Conservation (phyloP, 1,284 basidiomycete genomes). For the Microstroma glucosiphilum region DNA sequence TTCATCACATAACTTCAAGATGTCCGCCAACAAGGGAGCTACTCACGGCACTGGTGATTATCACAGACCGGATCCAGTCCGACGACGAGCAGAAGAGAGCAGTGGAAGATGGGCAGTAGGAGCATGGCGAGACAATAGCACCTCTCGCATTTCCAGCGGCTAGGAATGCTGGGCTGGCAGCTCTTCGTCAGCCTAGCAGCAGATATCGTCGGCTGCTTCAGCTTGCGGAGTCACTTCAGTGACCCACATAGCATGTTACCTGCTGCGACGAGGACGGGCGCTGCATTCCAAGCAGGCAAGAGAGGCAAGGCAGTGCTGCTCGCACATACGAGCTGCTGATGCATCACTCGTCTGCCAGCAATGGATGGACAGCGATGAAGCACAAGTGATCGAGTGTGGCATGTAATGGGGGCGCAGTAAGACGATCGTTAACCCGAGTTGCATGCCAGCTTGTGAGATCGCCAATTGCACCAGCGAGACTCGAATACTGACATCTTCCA, state of each 20-base stretch:
- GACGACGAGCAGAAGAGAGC: not conserved
- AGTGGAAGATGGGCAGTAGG: not conserved
- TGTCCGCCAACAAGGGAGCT: conserved; percentile 21
- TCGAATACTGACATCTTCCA: not conserved
- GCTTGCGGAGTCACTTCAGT: not conserved
- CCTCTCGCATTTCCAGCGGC: conserved; percentile 7
- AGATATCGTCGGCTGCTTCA: not conserved
- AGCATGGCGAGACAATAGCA: not conserved
- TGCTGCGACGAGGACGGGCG: not conserved
- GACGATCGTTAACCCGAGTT: not conserved
- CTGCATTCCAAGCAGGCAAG: no score
- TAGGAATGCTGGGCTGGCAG: not conserved
- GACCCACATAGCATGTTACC: not conserved
- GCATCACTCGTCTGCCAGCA: no score
- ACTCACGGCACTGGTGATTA: conserved; percentile 19
- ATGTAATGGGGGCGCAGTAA: not conserved
- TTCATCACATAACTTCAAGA: conserved; percentile 10
- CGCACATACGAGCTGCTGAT: not conserved
- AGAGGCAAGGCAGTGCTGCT: no score
- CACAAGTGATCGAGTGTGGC: not conserved
- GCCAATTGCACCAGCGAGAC: not conserved
- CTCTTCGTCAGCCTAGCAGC: not conserved
- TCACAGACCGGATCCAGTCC: not conserved
- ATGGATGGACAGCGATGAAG: no score
- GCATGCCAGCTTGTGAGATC: no score